Conservation (phyloP, 192 early-diverging fungal genomes). For the Coemansia sp. region DNA sequence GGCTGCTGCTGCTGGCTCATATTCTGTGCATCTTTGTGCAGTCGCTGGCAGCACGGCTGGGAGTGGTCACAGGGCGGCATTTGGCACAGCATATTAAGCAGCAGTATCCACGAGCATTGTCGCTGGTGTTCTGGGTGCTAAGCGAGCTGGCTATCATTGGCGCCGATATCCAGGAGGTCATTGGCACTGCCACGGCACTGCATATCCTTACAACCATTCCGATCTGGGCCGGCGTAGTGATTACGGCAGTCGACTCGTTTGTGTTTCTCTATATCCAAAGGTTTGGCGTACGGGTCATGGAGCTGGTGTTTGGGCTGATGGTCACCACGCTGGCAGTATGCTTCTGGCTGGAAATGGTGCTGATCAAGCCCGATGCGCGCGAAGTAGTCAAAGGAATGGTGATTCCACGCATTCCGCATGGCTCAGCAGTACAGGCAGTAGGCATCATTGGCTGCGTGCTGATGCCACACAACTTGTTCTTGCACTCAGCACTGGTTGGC, state of each 20-base stretch:
- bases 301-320: slow-evolving; percentile 70
- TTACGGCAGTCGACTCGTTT: slow-evolving; percentile 83
- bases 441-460: slow-evolving; percentile 67
- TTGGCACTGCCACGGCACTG: slow-evolving; percentile 86
- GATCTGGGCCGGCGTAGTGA: slow-evolving; percentile 72
- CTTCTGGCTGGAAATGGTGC: slow-evolving; percentile 74
- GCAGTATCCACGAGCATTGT: slow-evolving; percentile 54
- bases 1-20: slow-evolving; percentile 65
- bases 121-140: slow-evolving; percentile 58
- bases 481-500: slow-evolving; percentile 80
- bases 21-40: slow-evolving; percentile 63
- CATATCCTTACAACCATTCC: slow-evolving; percentile 73
- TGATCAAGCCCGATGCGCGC: slow-evolving; percentile 54
- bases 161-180: slow-evolving; percentile 75
- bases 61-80: slow-evolving; percentile 66
- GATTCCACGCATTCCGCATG: slow-evolving; percentile 58
- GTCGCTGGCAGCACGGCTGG: slow-evolving; percentile 59
- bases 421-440: slow-evolving; percentile 62
- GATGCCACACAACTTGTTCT: slow-evolving; percentile 91
- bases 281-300: slow-evolving; percentile 68
- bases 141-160: slow-evolving; percentile 70
- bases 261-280: slow-evolving; percentile 68
- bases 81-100: slow-evolving; percentile 58
- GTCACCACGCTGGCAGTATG: slow-evolving; percentile 71
- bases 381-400: slow-evolving; percentile 61